Percentiles rank a stretch among this genome's conserved stretches.
Conservation (phyloP, 148 eudicot genomes). For the Polygonum maritimum region DNA sequence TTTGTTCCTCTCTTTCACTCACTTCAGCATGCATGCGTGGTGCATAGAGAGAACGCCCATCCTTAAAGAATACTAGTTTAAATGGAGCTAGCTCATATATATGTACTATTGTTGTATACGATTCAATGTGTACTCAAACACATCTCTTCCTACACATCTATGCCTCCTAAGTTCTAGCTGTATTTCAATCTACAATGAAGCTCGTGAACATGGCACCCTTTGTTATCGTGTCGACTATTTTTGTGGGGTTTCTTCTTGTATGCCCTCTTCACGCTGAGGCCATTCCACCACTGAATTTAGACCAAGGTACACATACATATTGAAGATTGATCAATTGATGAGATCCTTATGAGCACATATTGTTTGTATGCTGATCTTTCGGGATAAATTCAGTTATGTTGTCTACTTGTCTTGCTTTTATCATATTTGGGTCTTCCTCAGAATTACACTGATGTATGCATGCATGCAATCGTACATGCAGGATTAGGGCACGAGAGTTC, state of each 20-base stretch:
- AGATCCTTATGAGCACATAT: too few relatives aligned
- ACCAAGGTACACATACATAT: background rate
- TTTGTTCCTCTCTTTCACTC: conserved; percentile 10
- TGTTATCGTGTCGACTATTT: background rate
- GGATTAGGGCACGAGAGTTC: background rate
- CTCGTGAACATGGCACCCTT: background rate
- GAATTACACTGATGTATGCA: too few relatives aligned
- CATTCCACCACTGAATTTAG: background rate
- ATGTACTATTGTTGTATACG: background rate
- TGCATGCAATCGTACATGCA: background rate
- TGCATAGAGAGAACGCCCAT: background rate
- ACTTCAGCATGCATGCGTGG: conserved; percentile 5
- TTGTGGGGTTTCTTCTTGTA: background rate
- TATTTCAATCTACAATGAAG: background rate
- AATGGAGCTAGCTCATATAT: background rate
- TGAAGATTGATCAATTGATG: background rate
- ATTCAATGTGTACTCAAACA: background rate
- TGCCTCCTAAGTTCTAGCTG: background rate
- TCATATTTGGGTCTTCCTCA: too few relatives aligned
- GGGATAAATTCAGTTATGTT: too few relatives aligned
- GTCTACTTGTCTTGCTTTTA: too few relatives aligned
- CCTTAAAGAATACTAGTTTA: background rate
- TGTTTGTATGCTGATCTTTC: too few relatives aligned
- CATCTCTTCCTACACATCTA: background rate
- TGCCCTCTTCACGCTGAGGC: background rate